Evolutionary conservation across 129 eudicot genomes (phyloP).

Genomic region (Helianthus tuberosus): DNA sequence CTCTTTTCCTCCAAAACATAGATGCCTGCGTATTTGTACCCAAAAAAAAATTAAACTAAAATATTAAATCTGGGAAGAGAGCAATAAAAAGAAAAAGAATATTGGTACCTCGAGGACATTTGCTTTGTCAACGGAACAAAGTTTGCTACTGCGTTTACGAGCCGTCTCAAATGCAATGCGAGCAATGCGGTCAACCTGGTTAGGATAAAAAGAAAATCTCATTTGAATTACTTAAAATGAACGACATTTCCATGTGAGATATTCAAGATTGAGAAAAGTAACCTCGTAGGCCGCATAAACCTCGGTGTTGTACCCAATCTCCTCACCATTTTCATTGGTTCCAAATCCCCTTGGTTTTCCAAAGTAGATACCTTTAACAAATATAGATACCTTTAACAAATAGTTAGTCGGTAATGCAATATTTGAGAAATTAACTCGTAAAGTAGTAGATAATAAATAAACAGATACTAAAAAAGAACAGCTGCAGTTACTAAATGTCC

Average conservation of each 20-base stretch:
- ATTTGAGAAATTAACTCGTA: neutral
- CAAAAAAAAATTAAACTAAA: neutral
- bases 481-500: neutral
- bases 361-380: constrained; percentile 76
- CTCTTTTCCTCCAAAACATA: constrained; percentile 92
- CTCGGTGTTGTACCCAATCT: constrained; percentile 89
- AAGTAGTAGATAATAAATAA: too few species aligned
- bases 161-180: constrained; percentile 96
- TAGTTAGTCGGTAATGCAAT: neutral
- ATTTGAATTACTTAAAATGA: neutral
- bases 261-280: neutral
- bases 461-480: neutral
- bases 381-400: neutral
- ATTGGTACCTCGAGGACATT: constrained; percentile 86
- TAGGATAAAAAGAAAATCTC: neutral
- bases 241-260: neutral
- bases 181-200: constrained; percentile 95
- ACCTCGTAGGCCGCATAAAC: constrained; percentile 89
- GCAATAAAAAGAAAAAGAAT: neutral
- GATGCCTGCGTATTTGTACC: constrained; percentile 58
- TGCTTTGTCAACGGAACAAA: constrained; percentile 98
- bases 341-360: constrained; percentile 96
- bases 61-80: neutral
- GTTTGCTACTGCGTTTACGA: constrained; percentile 80
- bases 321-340: constrained; percentile 80